Conservation (phyloP, 768 basidiomycete species). For the Agrocybe chaxingu region DNA sequence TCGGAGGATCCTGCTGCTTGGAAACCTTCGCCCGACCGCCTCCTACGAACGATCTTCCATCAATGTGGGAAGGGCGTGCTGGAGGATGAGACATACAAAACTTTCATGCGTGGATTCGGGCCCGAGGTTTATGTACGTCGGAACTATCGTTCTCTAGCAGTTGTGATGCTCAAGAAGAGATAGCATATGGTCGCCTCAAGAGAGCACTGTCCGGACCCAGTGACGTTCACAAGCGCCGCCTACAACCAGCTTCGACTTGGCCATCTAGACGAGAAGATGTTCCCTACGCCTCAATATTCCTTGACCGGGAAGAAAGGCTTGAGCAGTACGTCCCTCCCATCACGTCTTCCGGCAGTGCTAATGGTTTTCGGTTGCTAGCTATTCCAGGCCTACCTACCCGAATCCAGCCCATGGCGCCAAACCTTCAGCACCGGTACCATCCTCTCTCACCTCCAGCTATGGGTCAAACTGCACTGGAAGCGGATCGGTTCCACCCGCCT, state of each 20-base stretch:
- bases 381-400: slow-evolving; percentile 47
- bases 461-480: slow-evolving; percentile 24
- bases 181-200: slow-evolving; percentile 78
- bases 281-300: slow-evolving; percentile 61
- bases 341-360: background rate
- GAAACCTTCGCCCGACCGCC: slow-evolving; percentile 25
- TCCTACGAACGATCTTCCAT: slow-evolving; percentile 61
- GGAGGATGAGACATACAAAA: slow-evolving; percentile 63
- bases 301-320: slow-evolving; percentile 38
- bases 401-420: slow-evolving; percentile 37
- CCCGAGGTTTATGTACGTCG: slow-evolving; percentile 50
- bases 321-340: slow-evolving; percentile 24
- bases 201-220: slow-evolving; percentile 55
- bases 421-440: slow-evolving; percentile 41
- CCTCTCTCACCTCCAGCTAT: slow-evolving; percentile 40
- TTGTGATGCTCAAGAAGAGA: slow-evolving; percentile 1
- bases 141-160: background rate
- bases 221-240: slow-evolving; percentile 74
- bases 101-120: slow-evolving; percentile 71
- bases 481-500: slow-evolving; percentile 40
- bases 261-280: slow-evolving; percentile 68
- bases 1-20: slow-evolving; percentile 36
- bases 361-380: slow-evolving; percentile 17
- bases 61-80: slow-evolving; percentile 69
- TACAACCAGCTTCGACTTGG: slow-evolving; percentile 71